Evolutionary conservation across 345 rosid genomes (phyloP).

Genomic region (Syzygium aromaticum): DNA sequence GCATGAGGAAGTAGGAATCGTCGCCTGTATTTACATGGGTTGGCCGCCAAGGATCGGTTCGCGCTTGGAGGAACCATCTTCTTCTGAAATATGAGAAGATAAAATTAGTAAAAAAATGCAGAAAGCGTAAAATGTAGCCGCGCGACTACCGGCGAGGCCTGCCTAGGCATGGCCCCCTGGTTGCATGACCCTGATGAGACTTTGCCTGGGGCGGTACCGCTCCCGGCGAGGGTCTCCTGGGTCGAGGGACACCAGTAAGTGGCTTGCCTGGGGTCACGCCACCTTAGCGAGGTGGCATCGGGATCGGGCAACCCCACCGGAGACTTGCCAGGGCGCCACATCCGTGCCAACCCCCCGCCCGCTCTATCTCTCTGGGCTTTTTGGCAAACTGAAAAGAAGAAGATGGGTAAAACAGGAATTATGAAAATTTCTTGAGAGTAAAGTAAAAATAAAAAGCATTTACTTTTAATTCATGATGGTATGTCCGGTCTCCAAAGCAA

Average conservation of each 20-base stretch:
- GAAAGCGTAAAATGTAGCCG: neutral
- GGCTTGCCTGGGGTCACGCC: neutral
- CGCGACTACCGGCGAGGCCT: no score
- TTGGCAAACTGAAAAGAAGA: neutral
- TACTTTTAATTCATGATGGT: neutral
- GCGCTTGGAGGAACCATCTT: neutral
- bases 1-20: neutral
- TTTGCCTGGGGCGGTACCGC: neutral
- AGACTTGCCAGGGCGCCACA: neutral
- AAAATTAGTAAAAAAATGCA: neutral
- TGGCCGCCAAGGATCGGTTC: neutral
- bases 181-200: neutral
- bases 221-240: neutral
- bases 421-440: neutral
- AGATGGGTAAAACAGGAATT: neutral
- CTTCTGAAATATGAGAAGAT: neutral
- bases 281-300: neutral
- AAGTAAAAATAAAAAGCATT: neutral
- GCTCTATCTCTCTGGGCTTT: neutral
- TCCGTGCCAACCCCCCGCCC: rapidly evolving
- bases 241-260: neutral
- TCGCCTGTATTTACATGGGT: neutral
- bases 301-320: neutral
- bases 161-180: neutral
- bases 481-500: neutral